phyloP scores from a whole-genome alignment of 345 rosid species.

The Corchorus olitorius region DNA sequence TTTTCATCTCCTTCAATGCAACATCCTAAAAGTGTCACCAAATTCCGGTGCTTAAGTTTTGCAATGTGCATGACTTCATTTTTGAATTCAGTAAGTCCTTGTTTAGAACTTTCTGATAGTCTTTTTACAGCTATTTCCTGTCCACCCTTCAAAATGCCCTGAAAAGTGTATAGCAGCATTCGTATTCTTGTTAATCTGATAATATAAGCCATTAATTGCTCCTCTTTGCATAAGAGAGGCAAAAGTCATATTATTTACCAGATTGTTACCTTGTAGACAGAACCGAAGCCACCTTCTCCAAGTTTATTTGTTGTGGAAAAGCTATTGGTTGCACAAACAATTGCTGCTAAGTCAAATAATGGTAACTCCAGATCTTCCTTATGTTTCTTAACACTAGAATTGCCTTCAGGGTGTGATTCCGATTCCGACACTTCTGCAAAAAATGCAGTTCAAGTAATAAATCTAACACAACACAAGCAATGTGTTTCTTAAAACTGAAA shows the following conservation, averaged over 20 bases:
- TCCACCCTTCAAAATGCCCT: slow-evolving; percentile 16
- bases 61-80: slow-evolving; percentile 31
- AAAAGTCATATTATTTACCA: not conserved
- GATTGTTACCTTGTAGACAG: slow-evolving; percentile 41
- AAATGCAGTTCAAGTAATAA: not conserved
- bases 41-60: slow-evolving; percentile 45
- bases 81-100: slow-evolving; percentile 26
- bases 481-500: not conserved
- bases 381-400: slow-evolving; percentile 10
- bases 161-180: not conserved
- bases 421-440: not conserved
- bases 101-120: slow-evolving; percentile 6
- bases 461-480: not conserved
- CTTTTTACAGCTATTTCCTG: slow-evolving; percentile 25
- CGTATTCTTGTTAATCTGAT: not conserved
- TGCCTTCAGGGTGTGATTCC: not conserved
- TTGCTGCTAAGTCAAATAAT: slow-evolving; percentile 27
- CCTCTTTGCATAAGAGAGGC: no score
- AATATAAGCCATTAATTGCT: not conserved
- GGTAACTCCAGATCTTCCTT: slow-evolving; percentile 36
- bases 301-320: slow-evolving; percentile 31
- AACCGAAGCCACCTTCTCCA: slow-evolving; percentile 47
- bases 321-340: slow-evolving; percentile 30
- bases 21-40: slow-evolving; percentile 43
- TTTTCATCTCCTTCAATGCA: slow-evolving; percentile 35